phyloP scores from a whole-genome alignment of 2,329 filamentous ascomycete genomes.

The Chaetomium sp. region DNA sequence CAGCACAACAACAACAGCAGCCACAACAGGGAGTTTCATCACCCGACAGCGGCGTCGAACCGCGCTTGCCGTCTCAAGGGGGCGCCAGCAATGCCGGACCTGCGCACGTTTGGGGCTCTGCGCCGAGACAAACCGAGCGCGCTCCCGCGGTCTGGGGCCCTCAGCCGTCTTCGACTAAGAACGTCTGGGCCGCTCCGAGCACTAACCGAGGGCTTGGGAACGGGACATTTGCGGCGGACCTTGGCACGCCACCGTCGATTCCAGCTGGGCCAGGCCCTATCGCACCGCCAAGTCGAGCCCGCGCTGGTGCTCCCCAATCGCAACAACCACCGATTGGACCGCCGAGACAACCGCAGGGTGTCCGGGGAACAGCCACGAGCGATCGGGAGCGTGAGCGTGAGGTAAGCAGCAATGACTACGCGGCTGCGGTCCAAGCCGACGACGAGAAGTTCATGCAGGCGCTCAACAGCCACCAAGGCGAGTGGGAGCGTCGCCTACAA shows the following conservation, averaged over 20 bases:
- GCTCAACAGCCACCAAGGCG: conserved; percentile 34
- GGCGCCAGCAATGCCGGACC: conserved; percentile 3
- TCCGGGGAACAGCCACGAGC: neutral
- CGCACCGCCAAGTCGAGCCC: conserved; percentile 29
- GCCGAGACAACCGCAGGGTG: conserved; percentile 20
- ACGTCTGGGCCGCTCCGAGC: conserved; percentile 70
- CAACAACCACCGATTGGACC: conserved; percentile 30
- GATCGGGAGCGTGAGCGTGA: conserved; percentile 9
- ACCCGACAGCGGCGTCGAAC: conserved; percentile 12
- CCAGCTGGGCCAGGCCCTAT: conserved; percentile 39
- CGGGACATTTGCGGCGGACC: conserved; percentile 64
- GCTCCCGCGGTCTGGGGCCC: conserved; percentile 44
- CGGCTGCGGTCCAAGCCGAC: conserved; percentile 25
- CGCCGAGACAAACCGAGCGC: conserved; percentile 38
- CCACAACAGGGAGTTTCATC: conserved; percentile 4
- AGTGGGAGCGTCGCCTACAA: conserved; percentile 38
- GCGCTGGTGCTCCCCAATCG: neutral
- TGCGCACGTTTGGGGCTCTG: conserved; percentile 19
- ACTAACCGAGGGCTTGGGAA: conserved; percentile 68
- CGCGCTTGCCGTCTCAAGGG: conserved; percentile 13
- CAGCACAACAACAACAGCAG: neutral
- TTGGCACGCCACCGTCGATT: conserved; percentile 36
- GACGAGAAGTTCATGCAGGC: conserved; percentile 41
- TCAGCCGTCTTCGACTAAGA: conserved; percentile 37
- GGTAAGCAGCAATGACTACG: conserved; percentile 20